Evolutionary conservation across 2,329 filamentous ascomycete species (phyloP).

Genomic region (Trichoderma atroviride): DNA sequence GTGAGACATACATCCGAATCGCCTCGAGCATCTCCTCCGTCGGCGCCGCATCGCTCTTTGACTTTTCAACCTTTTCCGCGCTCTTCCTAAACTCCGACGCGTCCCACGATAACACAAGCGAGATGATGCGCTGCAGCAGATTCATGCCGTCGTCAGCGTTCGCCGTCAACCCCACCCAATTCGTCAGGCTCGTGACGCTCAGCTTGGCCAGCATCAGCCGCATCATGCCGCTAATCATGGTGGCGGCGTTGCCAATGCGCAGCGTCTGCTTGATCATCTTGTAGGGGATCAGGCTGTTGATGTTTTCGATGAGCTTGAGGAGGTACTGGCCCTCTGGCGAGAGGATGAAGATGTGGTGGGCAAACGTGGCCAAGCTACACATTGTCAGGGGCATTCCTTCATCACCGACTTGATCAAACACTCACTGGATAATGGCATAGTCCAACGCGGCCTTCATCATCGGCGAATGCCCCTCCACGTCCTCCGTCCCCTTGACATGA

Average conservation of each 20-base stretch:
- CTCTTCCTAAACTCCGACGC: conserved; percentile 68
- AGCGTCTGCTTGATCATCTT: conserved; percentile 72
- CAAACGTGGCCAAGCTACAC: conserved; percentile 67
- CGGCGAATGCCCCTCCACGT: conserved; percentile 65
- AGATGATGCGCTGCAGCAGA: conserved; percentile 75
- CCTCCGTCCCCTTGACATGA: conserved; percentile 60
- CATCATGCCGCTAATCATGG: conserved; percentile 78
- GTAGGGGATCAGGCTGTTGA: conserved; percentile 73
- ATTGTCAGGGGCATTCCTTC: conserved; percentile 24
- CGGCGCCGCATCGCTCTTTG: conserved; percentile 53
- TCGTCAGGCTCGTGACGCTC: conserved; percentile 72
- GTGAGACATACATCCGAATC: conserved; percentile 61
- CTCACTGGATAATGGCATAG: conserved; percentile 69
- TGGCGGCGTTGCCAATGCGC: conserved; percentile 75
- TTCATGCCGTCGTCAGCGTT: conserved; percentile 80
- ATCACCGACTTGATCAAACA: conserved; percentile 17
- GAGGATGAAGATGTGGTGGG: conserved; percentile 72
- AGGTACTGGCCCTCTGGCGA: conserved; percentile 77
- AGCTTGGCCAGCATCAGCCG: conserved; percentile 75
- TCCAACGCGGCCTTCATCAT: conserved; percentile 67
- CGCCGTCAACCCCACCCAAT: conserved; percentile 75
- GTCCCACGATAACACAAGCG: conserved; percentile 73
- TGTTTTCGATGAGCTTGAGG: conserved; percentile 68
- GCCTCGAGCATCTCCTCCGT: conserved; percentile 63
- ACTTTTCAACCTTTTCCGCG: conserved; percentile 65